phyloP scores from a whole-genome alignment of 225 moss, liverwort and hornwort species.

The Marchantia polymorpha region DNA sequence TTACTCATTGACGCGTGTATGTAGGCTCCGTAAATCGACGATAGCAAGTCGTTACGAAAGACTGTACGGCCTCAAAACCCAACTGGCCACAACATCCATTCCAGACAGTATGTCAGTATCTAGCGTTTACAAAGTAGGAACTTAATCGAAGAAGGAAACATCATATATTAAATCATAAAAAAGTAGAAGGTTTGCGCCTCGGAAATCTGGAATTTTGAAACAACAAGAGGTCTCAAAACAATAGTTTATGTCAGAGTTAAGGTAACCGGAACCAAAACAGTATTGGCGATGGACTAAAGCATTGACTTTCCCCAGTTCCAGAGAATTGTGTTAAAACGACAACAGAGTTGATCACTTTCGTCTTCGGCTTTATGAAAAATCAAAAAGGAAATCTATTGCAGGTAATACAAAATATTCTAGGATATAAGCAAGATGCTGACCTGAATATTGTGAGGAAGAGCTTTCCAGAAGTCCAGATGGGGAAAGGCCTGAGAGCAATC shows the following conservation, averaged over 20 bases:
- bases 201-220: too few relatives aligned
- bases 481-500: constrained; percentile 63
- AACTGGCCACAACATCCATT: constrained; percentile 30
- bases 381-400: too few relatives aligned
- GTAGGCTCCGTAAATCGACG: constrained; percentile 67
- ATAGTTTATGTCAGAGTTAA: too few relatives aligned
- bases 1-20: constrained; percentile 57
- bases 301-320: too few relatives aligned
- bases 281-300: too few relatives aligned
- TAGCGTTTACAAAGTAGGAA: neutral
- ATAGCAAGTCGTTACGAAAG: constrained; percentile 55
- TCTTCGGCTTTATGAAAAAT: too few relatives aligned
- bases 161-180: neutral
- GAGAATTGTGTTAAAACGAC: too few relatives aligned
- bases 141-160: neutral
- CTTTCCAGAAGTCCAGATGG: constrained; percentile 78
- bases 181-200: neutral
- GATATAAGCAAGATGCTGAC: constrained; percentile 22
- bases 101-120: neutral
- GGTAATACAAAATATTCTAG: neutral
- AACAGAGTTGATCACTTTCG: too few relatives aligned
- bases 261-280: neutral
- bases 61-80: constrained; percentile 36
- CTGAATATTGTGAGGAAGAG: constrained; percentile 72
- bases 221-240: too few relatives aligned